Base-by-base conservation (phyloP, 1,284 basidiomycete species). In the Sporisorium graminicola region DNA sequence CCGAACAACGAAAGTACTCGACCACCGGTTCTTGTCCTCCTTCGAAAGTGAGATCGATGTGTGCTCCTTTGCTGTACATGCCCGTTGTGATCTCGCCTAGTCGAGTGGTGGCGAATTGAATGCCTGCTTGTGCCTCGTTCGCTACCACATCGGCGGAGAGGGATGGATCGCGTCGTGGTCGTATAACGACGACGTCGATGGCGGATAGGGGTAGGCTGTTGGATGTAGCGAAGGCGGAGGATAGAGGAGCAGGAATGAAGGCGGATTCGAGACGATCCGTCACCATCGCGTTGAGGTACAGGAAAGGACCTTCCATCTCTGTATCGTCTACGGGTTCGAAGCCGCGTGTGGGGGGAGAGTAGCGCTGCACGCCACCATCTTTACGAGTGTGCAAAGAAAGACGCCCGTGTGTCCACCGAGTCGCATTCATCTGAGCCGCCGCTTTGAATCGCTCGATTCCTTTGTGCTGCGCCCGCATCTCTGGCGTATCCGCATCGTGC, bases 381-480 rank as follows among this genome's bases (percentile, higher is more conserved):
- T n/a, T 27, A 78, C 82, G 44, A 66, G 33, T 90, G 14, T 62
- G 47, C 5, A 95, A 88, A 53, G 85, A 89, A 50, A 91, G 89
- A n/a, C 78, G 82, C 18, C 91, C 91, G 24, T 87, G 79, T 83
- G 91, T 93, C 91, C 94, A 95, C 31, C 89, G 89, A 9, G 88
- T 88, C 59, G 90, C 89, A 83, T 97, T 97, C 79, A 90, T 86
- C 73, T 88, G 86, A 2, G 94, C 94, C 2, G 95, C 95, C 35
- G 92, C 86, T 86, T 94, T 93, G 88, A 93, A 96, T 64, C 94
- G 89, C 79, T 94, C 93, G 31, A 95, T 87, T 7, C 92, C 91
- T 1, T 93, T 93, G 42, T 92, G 56, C 18, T 88, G 80, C 2
- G 87, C 82, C 18, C 95, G 90, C 53, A 98, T 88, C 54, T 55